phyloP scores from a whole-genome alignment of 805 yeast species.

The Saccharomycopsis javanensis region DNA sequence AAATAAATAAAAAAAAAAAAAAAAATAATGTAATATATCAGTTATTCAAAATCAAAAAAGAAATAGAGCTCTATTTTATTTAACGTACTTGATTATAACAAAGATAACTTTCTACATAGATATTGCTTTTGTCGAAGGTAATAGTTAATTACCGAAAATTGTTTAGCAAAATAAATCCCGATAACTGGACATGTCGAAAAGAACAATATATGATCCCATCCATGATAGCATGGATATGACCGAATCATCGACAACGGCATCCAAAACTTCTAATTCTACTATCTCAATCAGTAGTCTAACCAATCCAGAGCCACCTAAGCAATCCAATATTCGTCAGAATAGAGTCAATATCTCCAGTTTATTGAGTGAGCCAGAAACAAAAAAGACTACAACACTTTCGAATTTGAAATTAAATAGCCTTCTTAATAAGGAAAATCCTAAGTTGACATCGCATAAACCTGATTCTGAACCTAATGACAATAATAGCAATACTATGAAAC shows the following conservation, averaged over 20 bases:
- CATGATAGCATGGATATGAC: constrained; percentile 6
- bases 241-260: background rate
- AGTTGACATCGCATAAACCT: background rate
- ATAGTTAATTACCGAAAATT: too few relatives aligned
- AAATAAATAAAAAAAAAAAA: too few relatives aligned
- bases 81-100: too few relatives aligned
- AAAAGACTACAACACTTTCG: background rate
- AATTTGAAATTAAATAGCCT: constrained; percentile 1
- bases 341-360: constrained; percentile 12
- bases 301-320: background rate
- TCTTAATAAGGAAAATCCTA: background rate
- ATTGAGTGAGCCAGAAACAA: background rate
- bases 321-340: background rate
- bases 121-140: too few relatives aligned
- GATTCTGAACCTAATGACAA: background rate
- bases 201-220: constrained; percentile 17
- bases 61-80: too few relatives aligned
- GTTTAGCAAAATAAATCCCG: background rate
- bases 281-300: background rate
- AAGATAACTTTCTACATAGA: too few relatives aligned
- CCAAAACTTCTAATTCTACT: background rate
- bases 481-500: background rate
- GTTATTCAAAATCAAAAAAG: too few relatives aligned
- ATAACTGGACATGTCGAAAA: constrained; percentile 4
- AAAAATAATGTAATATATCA: too few relatives aligned